A percentile compares a stretch with the other conserved stretches of the same genome.
These are phyloP conservation scores for Trichoderma koningiopsis DNA, from an alignment of 2,329 filamentous ascomycete genomes.

Conservation along the genomic window DNA sequence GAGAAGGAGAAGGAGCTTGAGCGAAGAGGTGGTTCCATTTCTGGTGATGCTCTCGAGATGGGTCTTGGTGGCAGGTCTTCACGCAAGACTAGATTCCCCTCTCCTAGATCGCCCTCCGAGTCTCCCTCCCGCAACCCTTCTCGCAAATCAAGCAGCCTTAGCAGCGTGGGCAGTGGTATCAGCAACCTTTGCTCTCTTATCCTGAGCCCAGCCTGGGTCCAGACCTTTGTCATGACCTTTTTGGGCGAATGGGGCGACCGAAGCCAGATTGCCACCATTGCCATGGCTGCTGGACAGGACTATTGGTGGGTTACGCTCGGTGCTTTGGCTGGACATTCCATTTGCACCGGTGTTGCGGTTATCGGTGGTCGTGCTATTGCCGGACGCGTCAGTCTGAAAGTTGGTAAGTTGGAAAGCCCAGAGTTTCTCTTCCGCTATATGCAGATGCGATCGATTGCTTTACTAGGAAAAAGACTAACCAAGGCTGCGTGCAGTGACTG, in stretches of 20 bases:
- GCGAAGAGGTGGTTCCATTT: slow-evolving; percentile 64
- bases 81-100: slow-evolving; percentile 74
- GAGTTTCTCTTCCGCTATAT: not conserved
- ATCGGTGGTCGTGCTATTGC: slow-evolving; percentile 91
- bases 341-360: slow-evolving; percentile 90
- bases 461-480: slow-evolving; percentile 29
- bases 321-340: slow-evolving; percentile 79
- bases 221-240: slow-evolving; percentile 99
- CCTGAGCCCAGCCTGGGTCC: slow-evolving; percentile 94
- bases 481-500: slow-evolving; percentile 66
- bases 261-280: slow-evolving; percentile 96
- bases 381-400: slow-evolving; percentile 89
- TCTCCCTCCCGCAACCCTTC: slow-evolving; percentile 66
- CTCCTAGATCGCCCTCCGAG: slow-evolving; percentile 77
- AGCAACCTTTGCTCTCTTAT: slow-evolving; percentile 86
- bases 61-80: slow-evolving; percentile 73
- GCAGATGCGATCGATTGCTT: not conserved
- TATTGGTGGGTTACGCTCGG: slow-evolving; percentile 98
- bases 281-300: slow-evolving; percentile 97
- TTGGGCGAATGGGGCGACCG: slow-evolving; percentile 97
- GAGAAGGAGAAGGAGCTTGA: slow-evolving; percentile 84
- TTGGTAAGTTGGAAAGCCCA: slow-evolving; percentile 67
- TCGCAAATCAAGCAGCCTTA: slow-evolving; percentile 43
- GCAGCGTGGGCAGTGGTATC: slow-evolving; percentile 61
- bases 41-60: slow-evolving; percentile 78